Conservation (phyloP, 129 eudicot genomes). For the Flaveria sonorensis region DNA sequence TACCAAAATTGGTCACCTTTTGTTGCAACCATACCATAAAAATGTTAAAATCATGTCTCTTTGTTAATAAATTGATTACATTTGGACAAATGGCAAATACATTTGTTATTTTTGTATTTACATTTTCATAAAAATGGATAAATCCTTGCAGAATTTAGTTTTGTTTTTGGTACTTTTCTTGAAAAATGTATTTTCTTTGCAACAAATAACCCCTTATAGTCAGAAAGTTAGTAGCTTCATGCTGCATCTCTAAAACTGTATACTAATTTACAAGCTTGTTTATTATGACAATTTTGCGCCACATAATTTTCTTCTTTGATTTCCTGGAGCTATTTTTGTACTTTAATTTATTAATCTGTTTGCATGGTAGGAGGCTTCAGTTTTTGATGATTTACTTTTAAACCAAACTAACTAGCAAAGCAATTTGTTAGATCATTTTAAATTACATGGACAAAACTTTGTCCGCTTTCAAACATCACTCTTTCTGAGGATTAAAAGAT, state of each 20-base stretch:
- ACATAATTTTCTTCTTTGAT: not conserved
- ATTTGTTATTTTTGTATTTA: slow-evolving; percentile 21
- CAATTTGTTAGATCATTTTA: slow-evolving; percentile 1
- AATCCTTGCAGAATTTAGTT: not conserved
- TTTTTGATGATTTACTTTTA: not conserved
- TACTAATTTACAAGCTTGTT: too few species aligned
- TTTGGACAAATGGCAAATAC: not conserved
- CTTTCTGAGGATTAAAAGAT: too few species aligned
- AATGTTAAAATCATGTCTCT: not conserved
- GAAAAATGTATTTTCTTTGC: not conserved
- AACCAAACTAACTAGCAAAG: not conserved
- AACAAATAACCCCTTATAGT: not conserved
- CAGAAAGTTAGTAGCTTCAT: too few species aligned
- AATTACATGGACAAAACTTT: not conserved
- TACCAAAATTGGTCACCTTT: slow-evolving; percentile 19
- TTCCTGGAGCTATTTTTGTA: not conserved
- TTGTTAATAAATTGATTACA: not conserved
- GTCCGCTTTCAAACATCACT: not conserved
- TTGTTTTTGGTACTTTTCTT: not conserved
- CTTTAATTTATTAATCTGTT: not conserved
- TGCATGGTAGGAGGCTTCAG: not conserved
- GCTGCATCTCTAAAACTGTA: too few species aligned
- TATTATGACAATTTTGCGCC: too few species aligned
- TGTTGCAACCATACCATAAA: slow-evolving; percentile 14
- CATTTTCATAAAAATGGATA: slow-evolving; percentile 1